Evolutionary conservation across 768 basidiomycete genomes (phyloP).

Genomic region (Leucocoprinus birnbaumii): DNA sequence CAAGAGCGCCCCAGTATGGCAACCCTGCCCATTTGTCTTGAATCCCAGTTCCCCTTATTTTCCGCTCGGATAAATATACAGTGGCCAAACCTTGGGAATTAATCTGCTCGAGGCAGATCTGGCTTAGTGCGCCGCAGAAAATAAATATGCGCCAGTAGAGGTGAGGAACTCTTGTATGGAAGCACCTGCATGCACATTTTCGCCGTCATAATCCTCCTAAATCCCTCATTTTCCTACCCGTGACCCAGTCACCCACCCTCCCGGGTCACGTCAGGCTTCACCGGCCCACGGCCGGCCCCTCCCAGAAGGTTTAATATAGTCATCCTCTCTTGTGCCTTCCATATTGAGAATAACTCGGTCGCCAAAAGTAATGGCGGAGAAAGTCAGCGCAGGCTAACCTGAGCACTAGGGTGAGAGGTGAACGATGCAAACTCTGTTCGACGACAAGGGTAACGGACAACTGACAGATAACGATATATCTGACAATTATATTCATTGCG

Average conservation of each 20-base stretch:
- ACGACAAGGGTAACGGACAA: constrained; percentile 1
- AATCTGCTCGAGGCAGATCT: constrained; percentile 17
- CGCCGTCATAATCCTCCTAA: not conserved
- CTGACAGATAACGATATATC: not conserved
- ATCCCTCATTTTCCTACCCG: constrained; percentile 1
- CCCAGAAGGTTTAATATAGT: constrained; percentile 14
- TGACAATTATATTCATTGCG: not conserved
- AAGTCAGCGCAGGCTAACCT: constrained; percentile 5
- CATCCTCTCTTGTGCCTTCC: constrained; percentile 2
- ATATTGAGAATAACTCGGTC: constrained; percentile 4
- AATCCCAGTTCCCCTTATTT: constrained; percentile 20
- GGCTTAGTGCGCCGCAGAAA: constrained; percentile 14
- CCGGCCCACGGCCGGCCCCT: constrained; percentile 2
- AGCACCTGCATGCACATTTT: constrained; percentile 12
- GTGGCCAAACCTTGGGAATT: constrained; percentile 18
- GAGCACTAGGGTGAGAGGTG: not conserved
- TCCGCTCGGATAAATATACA: constrained; percentile 22
- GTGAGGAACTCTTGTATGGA: constrained; percentile 15
- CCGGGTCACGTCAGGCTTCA: constrained; percentile 10
- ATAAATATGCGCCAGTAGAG: constrained; percentile 13
- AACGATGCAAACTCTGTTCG: constrained; percentile 1
- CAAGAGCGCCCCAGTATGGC: constrained; percentile 12
- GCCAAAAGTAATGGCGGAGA: not conserved
- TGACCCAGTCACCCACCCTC: constrained; percentile 4
- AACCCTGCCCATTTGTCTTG: constrained; percentile 11